Base-by-base conservation (phyloP, 2,329 filamentous ascomycete genomes). In the Dactylonectria macrodidyma region DNA sequence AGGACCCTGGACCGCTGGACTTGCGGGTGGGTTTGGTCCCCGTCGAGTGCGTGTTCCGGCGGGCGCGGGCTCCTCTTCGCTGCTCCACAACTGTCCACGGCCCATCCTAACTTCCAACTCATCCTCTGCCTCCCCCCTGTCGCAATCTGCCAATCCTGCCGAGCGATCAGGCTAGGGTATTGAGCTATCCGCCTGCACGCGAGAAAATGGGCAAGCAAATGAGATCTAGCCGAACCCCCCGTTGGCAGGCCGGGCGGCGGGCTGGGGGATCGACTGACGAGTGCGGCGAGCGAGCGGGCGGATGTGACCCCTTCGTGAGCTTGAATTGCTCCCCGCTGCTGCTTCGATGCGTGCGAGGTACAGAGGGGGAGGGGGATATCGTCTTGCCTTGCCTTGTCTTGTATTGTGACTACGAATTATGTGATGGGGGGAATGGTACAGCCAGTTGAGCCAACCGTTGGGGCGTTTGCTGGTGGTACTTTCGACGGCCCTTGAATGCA, bases 91-190 rank as follows among this genome's bases (percentile, higher is more conserved):
- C 41, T 19, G 41, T 44, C 41, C 5, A 44, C 41, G 8, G 41
- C 41, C 16, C 41, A 44, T 33, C 59, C 54, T 62, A 66, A 66
- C 26, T 30, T 30, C 26, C 26, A 30, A 30, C 26, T 4, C 26
- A 30, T 30, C 26, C 26, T 30, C 26, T 7, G 4, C 26, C 67
- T 30, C 51, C 54, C 64, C 38, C 69, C 48, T 51, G 71, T 70
- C 63, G 71, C 71, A 76, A 76, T 76, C 74, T 76, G 73, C 74
- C 72, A 74, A 76, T 71, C 65, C 68, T 67, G 67, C 70, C 71
- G 68, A 74, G 70, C 71, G 74, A 76, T 76, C 74, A 76, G 73
- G 68, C 71, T 73, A 73, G 26, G 26, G 71, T 57, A 64, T 62
- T 56, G 63, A 69, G 68, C 73, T 71, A 68, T 67, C 74, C 74